Conservation (phyloP, 768 basidiomycete species). For the Mycena haematopus region DNA sequence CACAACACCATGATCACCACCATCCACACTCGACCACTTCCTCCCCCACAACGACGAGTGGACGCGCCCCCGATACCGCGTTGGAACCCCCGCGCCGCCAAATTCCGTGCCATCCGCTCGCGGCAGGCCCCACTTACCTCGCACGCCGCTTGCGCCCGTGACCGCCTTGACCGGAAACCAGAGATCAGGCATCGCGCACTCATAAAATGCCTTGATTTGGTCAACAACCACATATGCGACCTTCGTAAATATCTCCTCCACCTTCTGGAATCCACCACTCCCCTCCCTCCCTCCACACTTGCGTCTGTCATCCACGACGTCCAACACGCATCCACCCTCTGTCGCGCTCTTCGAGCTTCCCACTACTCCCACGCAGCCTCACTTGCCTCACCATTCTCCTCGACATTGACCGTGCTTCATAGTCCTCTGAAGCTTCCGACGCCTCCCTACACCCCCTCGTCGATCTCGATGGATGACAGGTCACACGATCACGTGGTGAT, state of each 20-base stretch:
- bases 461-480: neutral
- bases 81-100: slow-evolving; percentile 1
- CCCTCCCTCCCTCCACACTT: neutral
- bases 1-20: neutral
- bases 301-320: neutral
- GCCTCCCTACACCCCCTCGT: neutral
- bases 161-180: slow-evolving; percentile 7
- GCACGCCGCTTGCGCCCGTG: slow-evolving; percentile 10
- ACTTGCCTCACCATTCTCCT: neutral
- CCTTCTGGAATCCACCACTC: neutral
- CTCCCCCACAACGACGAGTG: slow-evolving; percentile 5
- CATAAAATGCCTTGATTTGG: neutral
- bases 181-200: neutral
- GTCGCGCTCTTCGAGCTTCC: neutral
- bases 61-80: neutral
- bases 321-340: neutral
- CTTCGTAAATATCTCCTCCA: neutral
- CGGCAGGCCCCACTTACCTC: slow-evolving; percentile 4
- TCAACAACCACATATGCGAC: neutral
- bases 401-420: neutral
- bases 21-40: neutral
- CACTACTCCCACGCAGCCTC: no score
- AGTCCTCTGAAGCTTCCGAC: neutral
- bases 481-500: neutral
- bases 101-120: slow-evolving; percentile 12